Evolutionary conservation across 1,284 basidiomycete species (phyloP), one percentile per base, ranked within the genome.

Genomic region (Puccinia brachypodii): DNA sequence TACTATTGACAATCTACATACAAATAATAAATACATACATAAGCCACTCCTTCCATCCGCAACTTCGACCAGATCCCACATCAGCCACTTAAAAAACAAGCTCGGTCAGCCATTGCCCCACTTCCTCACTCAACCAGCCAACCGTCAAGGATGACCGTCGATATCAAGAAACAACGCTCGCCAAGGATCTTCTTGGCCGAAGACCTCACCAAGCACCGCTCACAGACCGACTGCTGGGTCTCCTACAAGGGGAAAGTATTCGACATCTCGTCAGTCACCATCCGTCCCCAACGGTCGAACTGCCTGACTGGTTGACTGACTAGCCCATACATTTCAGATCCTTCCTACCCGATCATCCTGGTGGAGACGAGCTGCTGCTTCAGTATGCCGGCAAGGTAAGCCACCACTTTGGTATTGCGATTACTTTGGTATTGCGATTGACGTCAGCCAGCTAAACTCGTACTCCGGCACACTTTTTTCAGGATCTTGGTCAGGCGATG

Each of bases 401-500:
- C 44, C 47, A 25, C 56, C 22, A 69, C 19, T 14, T 9, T 31
- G 3, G 25, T 71, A 14, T 69, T 22, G 6, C 19, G 13, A 28
- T 44, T 9, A 38, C 19, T n/a, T n/a, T n/a, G n/a, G n/a, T n/a
- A n/a, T n/a, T n/a, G n/a, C n/a, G n/a, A n/a, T n/a, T n/a, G n/a
- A n/a, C n/a, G n/a, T n/a, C n/a, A n/a, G n/a, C n/a, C n/a, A n/a
- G 16, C 50, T 16, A 19, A 62, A 16, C 50, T 82, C 82, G 19
- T 85, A 85, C 53, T 85, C 85, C 22, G 14, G 50, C 14, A n/a
- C n/a, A n/a, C n/a, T n/a, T 2, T 42, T 87, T 86, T 74, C 90
- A 91, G 87, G 94, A 98, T 86, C 90, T 98, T 77, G 92, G 90
- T 47, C 88, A 88, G 25, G 89, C 92, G 83, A 98, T 99, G 96